A percentile compares a stretch with the other conserved stretches of the same genome.
Conservation (phyloP, 208 protist species). For the Leishmania amazonensis region DNA sequence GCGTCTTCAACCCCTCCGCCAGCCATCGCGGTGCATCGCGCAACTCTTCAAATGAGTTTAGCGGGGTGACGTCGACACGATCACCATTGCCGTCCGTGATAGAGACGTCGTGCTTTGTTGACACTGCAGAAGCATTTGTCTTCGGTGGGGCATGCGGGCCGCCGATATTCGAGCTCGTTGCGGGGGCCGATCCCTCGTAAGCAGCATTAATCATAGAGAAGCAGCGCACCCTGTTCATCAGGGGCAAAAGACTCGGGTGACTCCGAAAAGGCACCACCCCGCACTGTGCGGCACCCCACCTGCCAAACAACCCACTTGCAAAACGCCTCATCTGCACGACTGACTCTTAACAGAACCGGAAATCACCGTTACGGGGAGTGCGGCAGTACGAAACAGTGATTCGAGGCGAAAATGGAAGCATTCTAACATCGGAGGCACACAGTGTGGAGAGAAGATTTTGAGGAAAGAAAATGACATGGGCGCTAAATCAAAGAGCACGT, state of each 20-base stretch:
- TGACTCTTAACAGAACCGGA: not conserved
- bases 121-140: not conserved
- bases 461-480: not conserved
- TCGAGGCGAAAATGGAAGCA: not conserved
- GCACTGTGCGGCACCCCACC: slow-evolving; percentile 1
- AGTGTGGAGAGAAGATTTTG: not conserved
- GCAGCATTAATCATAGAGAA: not conserved
- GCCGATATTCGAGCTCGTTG: not conserved
- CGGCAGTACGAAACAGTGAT: not conserved
- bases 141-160: not conserved
- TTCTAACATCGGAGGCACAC: not conserved
- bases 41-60: slow-evolving; percentile 67
- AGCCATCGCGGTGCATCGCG: slow-evolving; percentile 65
- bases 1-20: slow-evolving; percentile 43
- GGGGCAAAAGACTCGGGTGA: not conserved
- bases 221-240: not conserved
- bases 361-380: not conserved
- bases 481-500: not conserved
- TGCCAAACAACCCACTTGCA: slow-evolving; percentile 4
- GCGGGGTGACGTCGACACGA: slow-evolving; percentile 51
- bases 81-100: slow-evolving; percentile 57
- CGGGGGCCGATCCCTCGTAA: not conserved
- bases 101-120: slow-evolving; percentile 43
- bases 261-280: not conserved
- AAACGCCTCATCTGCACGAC: slow-evolving; percentile 21